phyloP scores from a whole-genome alignment of 1,139 yeast genomes.

The Sugiyamaella xylanicola region DNA sequence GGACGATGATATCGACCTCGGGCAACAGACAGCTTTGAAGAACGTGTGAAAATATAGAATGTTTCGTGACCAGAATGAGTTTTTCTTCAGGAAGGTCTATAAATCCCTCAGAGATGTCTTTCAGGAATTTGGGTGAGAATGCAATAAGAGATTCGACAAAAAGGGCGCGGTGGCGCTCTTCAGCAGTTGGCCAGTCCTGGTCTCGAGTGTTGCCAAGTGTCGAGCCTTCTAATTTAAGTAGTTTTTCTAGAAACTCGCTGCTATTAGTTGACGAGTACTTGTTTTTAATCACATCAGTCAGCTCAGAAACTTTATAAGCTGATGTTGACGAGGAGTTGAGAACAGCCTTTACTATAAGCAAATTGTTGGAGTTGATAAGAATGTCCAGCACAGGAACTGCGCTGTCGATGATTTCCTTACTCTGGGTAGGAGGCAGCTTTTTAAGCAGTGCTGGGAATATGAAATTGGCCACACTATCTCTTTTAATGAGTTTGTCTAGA shows the following conservation, averaged over 20 bases:
- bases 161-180: conserved; percentile 69
- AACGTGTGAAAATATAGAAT: conserved; percentile 88
- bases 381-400: conserved; percentile 68
- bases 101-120: conserved; percentile 61
- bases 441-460: conserved; percentile 69
- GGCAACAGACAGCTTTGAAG: conserved; percentile 49
- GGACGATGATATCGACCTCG: conserved; percentile 56
- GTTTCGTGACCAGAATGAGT: conserved; percentile 71
- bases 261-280: conserved; percentile 49
- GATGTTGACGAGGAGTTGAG: conserved; percentile 68
- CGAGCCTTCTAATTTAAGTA: conserved; percentile 63
- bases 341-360: conserved; percentile 68
- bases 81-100: conserved; percentile 60
- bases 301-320: conserved; percentile 65
- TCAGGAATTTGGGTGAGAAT: conserved; percentile 62
- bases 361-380: conserved; percentile 60
- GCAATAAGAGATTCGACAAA: conserved; percentile 64
- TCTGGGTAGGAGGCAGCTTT: conserved; percentile 57
- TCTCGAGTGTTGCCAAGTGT: conserved; percentile 80
- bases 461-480: conserved; percentile 75
- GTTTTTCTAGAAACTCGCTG: conserved; percentile 62
- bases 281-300: conserved; percentile 59
- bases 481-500: conserved; percentile 66
- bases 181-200: conserved; percentile 81
- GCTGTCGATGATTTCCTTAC: conserved; percentile 64